Conservation (phyloP, 306 rosid species). For the Myrica gale region DNA sequence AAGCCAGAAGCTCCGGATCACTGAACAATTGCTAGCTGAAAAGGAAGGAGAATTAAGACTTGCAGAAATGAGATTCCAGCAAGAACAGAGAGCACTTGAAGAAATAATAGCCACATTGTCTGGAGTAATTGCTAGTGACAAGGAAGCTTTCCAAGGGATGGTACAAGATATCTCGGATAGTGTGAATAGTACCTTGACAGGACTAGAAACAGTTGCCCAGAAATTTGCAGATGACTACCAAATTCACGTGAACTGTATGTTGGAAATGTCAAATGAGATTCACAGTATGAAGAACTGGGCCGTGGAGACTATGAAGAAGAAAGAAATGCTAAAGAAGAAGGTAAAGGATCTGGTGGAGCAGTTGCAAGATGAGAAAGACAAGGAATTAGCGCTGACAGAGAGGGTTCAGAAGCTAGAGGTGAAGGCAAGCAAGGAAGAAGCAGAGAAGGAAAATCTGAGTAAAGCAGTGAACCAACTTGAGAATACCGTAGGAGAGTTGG, state of each 20-base stretch:
- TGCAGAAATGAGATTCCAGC: slow-evolving; percentile 54
- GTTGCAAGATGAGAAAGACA: slow-evolving; percentile 42
- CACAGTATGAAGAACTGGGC: slow-evolving; percentile 51
- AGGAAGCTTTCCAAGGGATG: slow-evolving; percentile 50
- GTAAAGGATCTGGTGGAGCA: slow-evolving; percentile 37
- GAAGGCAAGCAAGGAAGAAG: slow-evolving; percentile 54
- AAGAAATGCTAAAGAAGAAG: slow-evolving; percentile 45
- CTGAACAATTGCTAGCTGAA: slow-evolving; percentile 80
- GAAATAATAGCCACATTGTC: slow-evolving; percentile 52
- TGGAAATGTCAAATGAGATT: slow-evolving; percentile 51
- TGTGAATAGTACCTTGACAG: slow-evolving; percentile 36
- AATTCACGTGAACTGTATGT: slow-evolving; percentile 38
- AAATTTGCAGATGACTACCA: slow-evolving; percentile 41
- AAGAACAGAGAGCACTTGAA: slow-evolving; percentile 60
- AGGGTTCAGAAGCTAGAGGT: slow-evolving; percentile 49
- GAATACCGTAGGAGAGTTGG: slow-evolving; percentile 59
- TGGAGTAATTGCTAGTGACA: slow-evolving; percentile 48
- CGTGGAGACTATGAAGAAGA: slow-evolving; percentile 41
- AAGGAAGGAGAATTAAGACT: slow-evolving; percentile 68
- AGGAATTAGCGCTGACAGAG: slow-evolving; percentile 39
- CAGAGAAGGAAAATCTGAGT: slow-evolving; percentile 57
- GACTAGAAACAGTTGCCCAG: slow-evolving; percentile 47
- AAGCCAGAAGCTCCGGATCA: slow-evolving; percentile 94
- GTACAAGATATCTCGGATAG: slow-evolving; percentile 38
- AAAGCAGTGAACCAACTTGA: slow-evolving; percentile 49